phyloP scores from a whole-genome alignment of 768 basidiomycete species.

The Hemileccinum impolitum region DNA sequence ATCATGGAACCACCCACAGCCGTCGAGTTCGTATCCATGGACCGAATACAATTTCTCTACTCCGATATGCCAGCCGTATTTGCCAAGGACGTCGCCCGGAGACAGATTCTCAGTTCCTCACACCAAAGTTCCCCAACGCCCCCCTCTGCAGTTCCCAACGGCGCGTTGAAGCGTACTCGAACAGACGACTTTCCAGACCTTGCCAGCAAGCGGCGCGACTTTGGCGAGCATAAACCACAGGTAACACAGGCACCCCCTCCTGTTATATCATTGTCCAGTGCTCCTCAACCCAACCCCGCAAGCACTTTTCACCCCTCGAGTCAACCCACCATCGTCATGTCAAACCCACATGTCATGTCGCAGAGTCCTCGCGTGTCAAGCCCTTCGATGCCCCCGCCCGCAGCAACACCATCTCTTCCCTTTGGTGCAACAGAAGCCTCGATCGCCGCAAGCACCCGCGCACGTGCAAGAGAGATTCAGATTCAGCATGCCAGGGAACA shows the following conservation, averaged over 20 bases:
- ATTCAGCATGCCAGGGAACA: conserved; percentile 35
- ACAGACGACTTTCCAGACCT: conserved; percentile 46
- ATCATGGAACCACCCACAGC: conserved; percentile 53
- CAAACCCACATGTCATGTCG: conserved; percentile 15
- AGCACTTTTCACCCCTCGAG: conserved; percentile 20
- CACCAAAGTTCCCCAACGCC: conserved; percentile 23
- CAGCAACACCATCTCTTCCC: conserved; percentile 28
- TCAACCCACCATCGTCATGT: conserved; percentile 11
- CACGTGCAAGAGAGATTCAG: conserved; percentile 35
- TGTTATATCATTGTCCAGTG: conserved; percentile 13
- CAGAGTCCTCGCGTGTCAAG: conserved; percentile 34
- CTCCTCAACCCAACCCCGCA: conserved; percentile 22
- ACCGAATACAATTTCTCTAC: conserved; percentile 67
- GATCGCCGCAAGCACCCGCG: conserved; percentile 29
- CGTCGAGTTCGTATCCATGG: conserved; percentile 49
- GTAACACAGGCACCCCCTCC: conserved; percentile 42
- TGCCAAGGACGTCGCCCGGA: conserved; percentile 55
- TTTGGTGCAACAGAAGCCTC: conserved; percentile 34
- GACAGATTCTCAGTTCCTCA: conserved; percentile 33
- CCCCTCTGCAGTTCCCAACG: conserved; percentile 20
- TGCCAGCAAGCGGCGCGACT: conserved; percentile 65
- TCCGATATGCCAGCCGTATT: conserved; percentile 57
- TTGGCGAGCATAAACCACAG: conserved; percentile 55
- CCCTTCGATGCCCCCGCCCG: conserved; percentile 30
- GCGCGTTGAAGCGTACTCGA: conserved; percentile 59